phyloP scores from a whole-genome alignment of 2,329 filamentous ascomycete genomes.

The Ascochyta fabae region DNA sequence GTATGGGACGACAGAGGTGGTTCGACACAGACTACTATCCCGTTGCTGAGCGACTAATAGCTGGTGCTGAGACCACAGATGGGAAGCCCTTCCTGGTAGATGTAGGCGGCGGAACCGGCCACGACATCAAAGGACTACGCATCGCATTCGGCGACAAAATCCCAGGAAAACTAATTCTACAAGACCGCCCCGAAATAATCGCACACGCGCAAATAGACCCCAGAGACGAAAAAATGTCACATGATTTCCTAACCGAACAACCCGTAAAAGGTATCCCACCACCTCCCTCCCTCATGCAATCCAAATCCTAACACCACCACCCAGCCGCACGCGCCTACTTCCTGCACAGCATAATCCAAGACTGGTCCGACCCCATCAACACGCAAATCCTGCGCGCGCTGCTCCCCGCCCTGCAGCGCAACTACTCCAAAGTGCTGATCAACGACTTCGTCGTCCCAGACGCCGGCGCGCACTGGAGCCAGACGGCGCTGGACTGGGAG shows the following conservation, averaged over 20 bases:
- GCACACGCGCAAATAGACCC: slow-evolving; percentile 28
- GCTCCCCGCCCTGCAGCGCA: slow-evolving; percentile 35
- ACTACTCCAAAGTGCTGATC: slow-evolving; percentile 37
- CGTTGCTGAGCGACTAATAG: slow-evolving; percentile 30
- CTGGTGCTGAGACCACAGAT: slow-evolving; percentile 11
- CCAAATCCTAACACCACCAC: background rate
- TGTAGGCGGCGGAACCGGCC: slow-evolving; percentile 32
- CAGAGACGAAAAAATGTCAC: slow-evolving; percentile 37
- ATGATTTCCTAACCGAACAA: slow-evolving; percentile 45
- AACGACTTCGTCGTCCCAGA: slow-evolving; percentile 39
- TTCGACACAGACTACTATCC: slow-evolving; percentile 33
- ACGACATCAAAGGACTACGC: slow-evolving; percentile 31
- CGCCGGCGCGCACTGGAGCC: slow-evolving; percentile 31
- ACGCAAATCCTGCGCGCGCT: slow-evolving; percentile 31
- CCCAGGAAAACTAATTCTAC: slow-evolving; percentile 29
- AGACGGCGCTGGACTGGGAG: slow-evolving; percentile 37
- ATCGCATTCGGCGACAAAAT: slow-evolving; percentile 23
- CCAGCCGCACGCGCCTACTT: slow-evolving; percentile 34
- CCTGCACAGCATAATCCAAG: slow-evolving; percentile 39
- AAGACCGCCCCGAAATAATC: slow-evolving; percentile 34
- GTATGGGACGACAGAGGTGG: slow-evolving; percentile 33
- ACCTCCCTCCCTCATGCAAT: background rate
- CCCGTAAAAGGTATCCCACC: slow-evolving; percentile 37
- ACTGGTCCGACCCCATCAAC: slow-evolving; percentile 36
- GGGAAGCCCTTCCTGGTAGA: slow-evolving; percentile 28